These are phyloP conservation scores for Elsinoe arachidis DNA, from an alignment of 2,329 filamentous ascomycete genomes.

Conservation along the genomic window DNA sequence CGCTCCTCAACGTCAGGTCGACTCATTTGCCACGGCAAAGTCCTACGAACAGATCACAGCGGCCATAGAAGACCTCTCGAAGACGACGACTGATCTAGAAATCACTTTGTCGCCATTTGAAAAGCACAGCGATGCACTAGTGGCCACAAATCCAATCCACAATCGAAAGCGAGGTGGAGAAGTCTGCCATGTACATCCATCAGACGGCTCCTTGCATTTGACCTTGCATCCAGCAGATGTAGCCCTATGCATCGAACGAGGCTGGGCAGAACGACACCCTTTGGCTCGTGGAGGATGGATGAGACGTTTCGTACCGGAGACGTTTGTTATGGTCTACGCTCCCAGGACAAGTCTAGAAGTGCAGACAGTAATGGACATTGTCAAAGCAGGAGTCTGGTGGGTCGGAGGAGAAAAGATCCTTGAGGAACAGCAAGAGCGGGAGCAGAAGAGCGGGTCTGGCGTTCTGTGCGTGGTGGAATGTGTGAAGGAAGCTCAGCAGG, in stretches of 20 bases:
- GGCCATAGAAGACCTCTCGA: slow-evolving; percentile 45
- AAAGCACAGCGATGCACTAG: slow-evolving; percentile 46
- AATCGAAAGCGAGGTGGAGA: slow-evolving; percentile 52
- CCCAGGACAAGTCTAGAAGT: slow-evolving; percentile 62
- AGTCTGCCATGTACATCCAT: slow-evolving; percentile 70
- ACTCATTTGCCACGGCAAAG: slow-evolving; percentile 50
- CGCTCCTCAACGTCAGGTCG: slow-evolving; percentile 70
- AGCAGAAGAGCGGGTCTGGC: neutral
- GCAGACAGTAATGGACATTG: slow-evolving; percentile 56
- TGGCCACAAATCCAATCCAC: neutral
- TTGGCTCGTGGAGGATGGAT: slow-evolving; percentile 59
- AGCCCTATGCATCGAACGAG: slow-evolving; percentile 58
- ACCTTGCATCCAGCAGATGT: slow-evolving; percentile 73
- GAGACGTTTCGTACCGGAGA: slow-evolving; percentile 58
- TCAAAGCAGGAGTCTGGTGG: slow-evolving; percentile 68
- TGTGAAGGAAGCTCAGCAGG: neutral
- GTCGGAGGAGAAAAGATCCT: slow-evolving; percentile 34
- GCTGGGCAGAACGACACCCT: slow-evolving; percentile 67
- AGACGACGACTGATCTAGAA: slow-evolving; percentile 32
- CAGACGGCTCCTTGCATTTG: slow-evolving; percentile 69
- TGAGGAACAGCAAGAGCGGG: slow-evolving; percentile 15
- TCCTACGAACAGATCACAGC: slow-evolving; percentile 50
- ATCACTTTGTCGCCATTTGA: slow-evolving; percentile 67
- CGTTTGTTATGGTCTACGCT: slow-evolving; percentile 77
- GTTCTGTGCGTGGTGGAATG: neutral